Evolutionary conservation across 2,329 filamentous ascomycete species (phyloP).

Genomic region (Emericellopsis cladophorae): DNA sequence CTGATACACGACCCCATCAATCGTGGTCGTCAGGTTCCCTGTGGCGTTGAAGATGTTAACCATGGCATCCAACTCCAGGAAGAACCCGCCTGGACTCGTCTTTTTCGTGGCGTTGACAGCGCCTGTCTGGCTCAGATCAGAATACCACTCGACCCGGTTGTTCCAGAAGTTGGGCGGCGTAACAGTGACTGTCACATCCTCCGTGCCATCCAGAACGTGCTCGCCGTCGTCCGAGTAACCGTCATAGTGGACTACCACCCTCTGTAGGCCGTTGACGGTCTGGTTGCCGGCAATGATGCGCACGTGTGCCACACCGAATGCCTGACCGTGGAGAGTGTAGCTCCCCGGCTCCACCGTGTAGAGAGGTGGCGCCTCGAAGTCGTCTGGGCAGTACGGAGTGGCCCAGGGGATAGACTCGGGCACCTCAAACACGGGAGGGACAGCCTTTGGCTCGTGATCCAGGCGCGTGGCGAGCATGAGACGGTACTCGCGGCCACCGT

Average conservation of each 20-base stretch:
- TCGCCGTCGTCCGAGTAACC: conserved; percentile 22
- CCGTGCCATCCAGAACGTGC: conserved; percentile 17
- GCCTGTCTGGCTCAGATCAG: conserved; percentile 20
- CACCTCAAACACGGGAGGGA: conserved; percentile 10
- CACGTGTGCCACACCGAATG: neutral
- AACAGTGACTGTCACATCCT: conserved; percentile 16
- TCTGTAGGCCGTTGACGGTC: neutral
- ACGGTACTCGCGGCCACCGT: conserved; percentile 21
- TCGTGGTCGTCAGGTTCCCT: conserved; percentile 22
- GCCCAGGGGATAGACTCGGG: conserved; percentile 20
- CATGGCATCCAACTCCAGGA: conserved; percentile 22
- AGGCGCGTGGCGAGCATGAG: conserved; percentile 27
- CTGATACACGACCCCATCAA: conserved; percentile 20
- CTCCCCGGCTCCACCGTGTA: conserved; percentile 4
- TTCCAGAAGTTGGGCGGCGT: conserved; percentile 9
- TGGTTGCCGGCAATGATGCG: neutral
- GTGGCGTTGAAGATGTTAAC: conserved; percentile 25
- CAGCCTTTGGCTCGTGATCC: conserved; percentile 13
- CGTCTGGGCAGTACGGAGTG: conserved; percentile 5
- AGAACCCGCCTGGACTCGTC: conserved; percentile 23
- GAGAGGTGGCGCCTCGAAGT: conserved; percentile 9
- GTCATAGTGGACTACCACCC: conserved; percentile 18
- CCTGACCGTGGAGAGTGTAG: neutral
- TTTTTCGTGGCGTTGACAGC: conserved; percentile 17
- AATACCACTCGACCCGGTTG: conserved; percentile 19